Conservation (phyloP, 495 filamentous ascomycete species). For the Penicillium malachiteum region DNA sequence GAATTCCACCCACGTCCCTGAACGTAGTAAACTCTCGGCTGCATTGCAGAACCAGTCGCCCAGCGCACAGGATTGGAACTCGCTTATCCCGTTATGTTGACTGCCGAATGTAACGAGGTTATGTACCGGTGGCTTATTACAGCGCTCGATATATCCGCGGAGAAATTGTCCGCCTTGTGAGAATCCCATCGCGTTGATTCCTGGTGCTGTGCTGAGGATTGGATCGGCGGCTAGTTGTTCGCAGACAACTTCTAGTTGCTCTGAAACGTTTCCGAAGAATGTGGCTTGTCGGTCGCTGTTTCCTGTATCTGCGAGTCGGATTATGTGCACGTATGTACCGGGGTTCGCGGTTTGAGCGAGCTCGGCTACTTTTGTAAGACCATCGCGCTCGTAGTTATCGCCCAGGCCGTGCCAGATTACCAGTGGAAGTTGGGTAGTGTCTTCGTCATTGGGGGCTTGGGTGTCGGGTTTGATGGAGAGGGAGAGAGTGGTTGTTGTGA, state of each 20-base stretch:
- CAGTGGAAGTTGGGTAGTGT: constrained; percentile 65
- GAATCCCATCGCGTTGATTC: constrained; percentile 90
- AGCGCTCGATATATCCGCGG: constrained; percentile 87
- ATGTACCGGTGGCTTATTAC: constrained; percentile 75
- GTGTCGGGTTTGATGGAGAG: constrained; percentile 12
- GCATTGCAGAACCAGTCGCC: constrained; percentile 78
- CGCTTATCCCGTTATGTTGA: constrained; percentile 89
- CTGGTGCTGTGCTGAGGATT: constrained; percentile 74
- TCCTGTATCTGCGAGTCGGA: constrained; percentile 69
- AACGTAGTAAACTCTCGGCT: constrained; percentile 68
- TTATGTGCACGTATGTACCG: constrained; percentile 78
- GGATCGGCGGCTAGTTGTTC: constrained; percentile 71
- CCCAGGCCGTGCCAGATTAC: constrained; percentile 92
- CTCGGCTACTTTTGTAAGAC: constrained; percentile 62
- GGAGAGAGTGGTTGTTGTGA: constrained; percentile 17
- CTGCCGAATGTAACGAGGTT: constrained; percentile 89
- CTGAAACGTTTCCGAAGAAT: constrained; percentile 87
- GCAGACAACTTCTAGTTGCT: constrained; percentile 79
- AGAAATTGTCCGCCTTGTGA: constrained; percentile 96
- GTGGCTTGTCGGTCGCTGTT: constrained; percentile 71
- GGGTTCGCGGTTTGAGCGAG: constrained; percentile 73
- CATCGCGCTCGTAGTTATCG: constrained; percentile 69
- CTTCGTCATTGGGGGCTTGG: constrained; percentile 12
- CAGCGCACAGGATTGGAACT: constrained; percentile 67
- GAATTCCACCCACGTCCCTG: constrained; percentile 71